A percentile compares a stretch with the other conserved stretches of the same genome.
Evolutionary conservation across 2,329 filamentous ascomycete species (phyloP).

Genomic region (Colletotrichum caudatum): DNA sequence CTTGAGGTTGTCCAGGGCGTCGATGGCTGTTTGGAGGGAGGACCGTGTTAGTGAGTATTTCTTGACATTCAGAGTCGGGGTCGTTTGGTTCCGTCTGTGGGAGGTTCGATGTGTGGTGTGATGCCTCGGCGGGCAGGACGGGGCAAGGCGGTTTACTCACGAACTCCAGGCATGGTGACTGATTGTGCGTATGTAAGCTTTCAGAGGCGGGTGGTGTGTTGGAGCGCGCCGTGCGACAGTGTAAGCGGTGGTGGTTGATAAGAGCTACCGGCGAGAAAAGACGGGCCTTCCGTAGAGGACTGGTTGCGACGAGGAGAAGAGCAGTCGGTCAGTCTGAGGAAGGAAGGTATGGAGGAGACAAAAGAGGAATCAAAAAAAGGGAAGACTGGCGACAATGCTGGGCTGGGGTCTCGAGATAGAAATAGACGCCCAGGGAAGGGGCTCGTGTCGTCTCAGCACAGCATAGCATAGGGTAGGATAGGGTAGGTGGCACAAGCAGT

Average conservation of each 20-base stretch:
- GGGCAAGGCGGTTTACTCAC: conserved; percentile 53
- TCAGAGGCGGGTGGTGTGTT: not conserved
- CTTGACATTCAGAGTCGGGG: conserved; percentile 22
- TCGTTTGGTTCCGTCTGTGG: not conserved
- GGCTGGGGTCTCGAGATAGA: conserved; percentile 33
- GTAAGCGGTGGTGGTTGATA: conserved; percentile 3
- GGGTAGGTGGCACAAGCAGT: conserved; percentile 16
- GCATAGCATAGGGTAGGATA: not conserved
- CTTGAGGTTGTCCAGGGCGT: conserved; percentile 67
- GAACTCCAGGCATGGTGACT: conserved; percentile 64
- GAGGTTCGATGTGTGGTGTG: too few species aligned
- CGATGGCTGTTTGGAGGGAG: conserved; percentile 54
- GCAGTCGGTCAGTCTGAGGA: not conserved
- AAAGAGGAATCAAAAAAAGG: conserved; percentile 2
- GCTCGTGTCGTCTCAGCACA: conserved; percentile 37
- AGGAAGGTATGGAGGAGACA: not conserved
- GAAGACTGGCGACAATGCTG: conserved; percentile 4
- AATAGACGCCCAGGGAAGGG: conserved; percentile 31
- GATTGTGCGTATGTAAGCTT: conserved; percentile 27
- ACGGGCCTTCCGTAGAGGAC: not conserved
- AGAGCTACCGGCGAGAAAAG: not conserved
- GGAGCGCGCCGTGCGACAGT: not conserved
- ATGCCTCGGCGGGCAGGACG: not conserved
- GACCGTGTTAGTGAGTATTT: conserved; percentile 18
- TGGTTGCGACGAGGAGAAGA: not conserved